A percentile compares a stretch with the other conserved stretches of the same genome.
phyloP scores from a whole-genome alignment of 768 basidiomycete species.

The Boletus sp. region DNA sequence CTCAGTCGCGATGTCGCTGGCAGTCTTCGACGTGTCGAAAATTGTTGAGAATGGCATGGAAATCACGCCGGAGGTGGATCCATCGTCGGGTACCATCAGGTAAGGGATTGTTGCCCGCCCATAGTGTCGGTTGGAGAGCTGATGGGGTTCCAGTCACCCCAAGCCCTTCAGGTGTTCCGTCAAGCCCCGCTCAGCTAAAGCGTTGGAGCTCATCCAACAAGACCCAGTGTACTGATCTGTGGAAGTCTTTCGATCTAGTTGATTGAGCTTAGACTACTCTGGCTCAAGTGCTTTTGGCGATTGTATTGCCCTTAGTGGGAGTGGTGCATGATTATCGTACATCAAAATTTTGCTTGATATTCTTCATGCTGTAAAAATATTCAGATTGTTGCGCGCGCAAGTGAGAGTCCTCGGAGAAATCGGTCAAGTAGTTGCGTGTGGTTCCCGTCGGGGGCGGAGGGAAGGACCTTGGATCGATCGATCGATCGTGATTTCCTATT shows the following conservation, averaged over 20 bases:
- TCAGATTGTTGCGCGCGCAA: not conserved
- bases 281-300: not conserved
- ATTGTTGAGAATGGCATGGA: constrained; percentile 44
- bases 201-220: constrained; percentile 50
- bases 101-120: constrained; percentile 14
- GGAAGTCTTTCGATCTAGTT: not conserved
- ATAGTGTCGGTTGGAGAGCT: not conserved
- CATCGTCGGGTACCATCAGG: constrained; percentile 67
- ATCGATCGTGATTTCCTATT: not conserved
- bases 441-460: constrained; percentile 3
- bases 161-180: constrained; percentile 61
- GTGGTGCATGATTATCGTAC: not conserved
- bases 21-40: constrained; percentile 48
- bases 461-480: constrained; percentile 2
- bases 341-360: not conserved
- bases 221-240: constrained; percentile 33
- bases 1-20: constrained; percentile 42
- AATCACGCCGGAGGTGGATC: constrained; percentile 53
- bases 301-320: not conserved
- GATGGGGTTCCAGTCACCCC: constrained; percentile 44
- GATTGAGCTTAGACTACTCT: not conserved
- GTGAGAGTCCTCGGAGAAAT: constrained; percentile 3
- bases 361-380: not conserved
- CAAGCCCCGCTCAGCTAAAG: constrained; percentile 59
- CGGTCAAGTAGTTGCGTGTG: not conserved